Percentiles rank a stretch among this genome's conserved stretches.
Conservation (phyloP, 192 early-diverging fungal genomes). For the Coemansia sp. region DNA sequence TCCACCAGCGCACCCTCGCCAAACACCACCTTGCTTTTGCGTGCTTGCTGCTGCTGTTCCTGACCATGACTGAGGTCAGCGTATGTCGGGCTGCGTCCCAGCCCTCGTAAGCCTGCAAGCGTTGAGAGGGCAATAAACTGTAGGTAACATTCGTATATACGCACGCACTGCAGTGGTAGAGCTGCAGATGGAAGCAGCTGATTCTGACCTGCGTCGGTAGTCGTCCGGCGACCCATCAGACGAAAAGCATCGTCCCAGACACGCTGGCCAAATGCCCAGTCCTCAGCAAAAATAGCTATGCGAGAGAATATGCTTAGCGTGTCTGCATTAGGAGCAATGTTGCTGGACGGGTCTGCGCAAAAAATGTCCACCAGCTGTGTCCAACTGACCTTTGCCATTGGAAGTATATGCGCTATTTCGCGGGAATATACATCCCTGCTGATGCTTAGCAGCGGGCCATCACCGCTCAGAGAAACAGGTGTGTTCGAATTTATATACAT, state of each 20-base stretch:
- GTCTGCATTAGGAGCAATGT: conserved; percentile 24
- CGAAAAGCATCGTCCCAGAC: conserved; percentile 40
- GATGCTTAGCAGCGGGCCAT: conserved; percentile 6
- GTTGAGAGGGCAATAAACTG: conserved; percentile 18
- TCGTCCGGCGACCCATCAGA: conserved; percentile 7
- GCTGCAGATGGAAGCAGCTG: neutral
- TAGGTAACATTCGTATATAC: conserved; percentile 44
- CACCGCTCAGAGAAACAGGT: conserved; percentile 8
- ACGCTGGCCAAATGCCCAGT: conserved; percentile 39
- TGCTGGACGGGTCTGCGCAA: neutral
- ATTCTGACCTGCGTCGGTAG: neutral
- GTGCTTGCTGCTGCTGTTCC: neutral
- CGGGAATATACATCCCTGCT: conserved; percentile 3
- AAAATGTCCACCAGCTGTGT: conserved; percentile 9
- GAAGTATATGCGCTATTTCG: conserved; percentile 6
- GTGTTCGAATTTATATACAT: conserved; percentile 36
- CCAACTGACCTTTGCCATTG: conserved; percentile 33
- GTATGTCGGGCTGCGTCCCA: neutral
- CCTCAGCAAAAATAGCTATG: conserved; percentile 15
- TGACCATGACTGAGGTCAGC: neutral
- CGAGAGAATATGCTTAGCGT: conserved; percentile 38
- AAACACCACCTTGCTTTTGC: conserved; percentile 4
- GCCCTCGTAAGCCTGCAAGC: conserved; percentile 4
- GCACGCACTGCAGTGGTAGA: conserved; percentile 23
- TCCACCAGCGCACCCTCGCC: conserved; percentile 26